These are phyloP conservation scores for Fusarium compactum DNA, from an alignment of 2,329 filamentous ascomycete species.

Conservation along the genomic window DNA sequence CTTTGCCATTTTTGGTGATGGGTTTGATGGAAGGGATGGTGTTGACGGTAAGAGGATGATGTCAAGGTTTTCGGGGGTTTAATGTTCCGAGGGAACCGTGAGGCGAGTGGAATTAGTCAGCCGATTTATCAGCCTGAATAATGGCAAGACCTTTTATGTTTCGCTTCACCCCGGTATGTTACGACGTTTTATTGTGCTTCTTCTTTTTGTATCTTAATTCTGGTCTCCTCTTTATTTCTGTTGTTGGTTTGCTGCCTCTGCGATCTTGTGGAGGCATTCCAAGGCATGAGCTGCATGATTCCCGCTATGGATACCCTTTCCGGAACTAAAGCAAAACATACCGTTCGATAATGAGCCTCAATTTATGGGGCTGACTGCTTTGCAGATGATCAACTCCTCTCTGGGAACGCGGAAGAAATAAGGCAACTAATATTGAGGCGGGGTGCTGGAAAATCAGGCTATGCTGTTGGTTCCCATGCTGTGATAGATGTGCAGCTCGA, in stretches of 20 bases:
- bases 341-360: not conserved
- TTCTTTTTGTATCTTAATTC: not conserved
- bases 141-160: not conserved
- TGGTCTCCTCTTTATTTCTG: not conserved
- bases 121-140: constrained; percentile 19
- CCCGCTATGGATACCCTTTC: constrained; percentile 17
- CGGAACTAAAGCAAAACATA: not conserved
- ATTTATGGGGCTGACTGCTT: accelerated
- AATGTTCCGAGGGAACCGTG: constrained; percentile 6
- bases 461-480: constrained; percentile 12
- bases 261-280: too few relatives aligned
- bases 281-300: not conserved
- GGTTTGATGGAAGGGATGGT: not conserved
- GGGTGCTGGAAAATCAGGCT: constrained; percentile 3
- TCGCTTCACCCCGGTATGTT: not conserved
- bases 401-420: not conserved
- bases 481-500: constrained; percentile 6
- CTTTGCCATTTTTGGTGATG: constrained; percentile 48
- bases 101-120: constrained; percentile 7
- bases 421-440: constrained; percentile 12
- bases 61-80: constrained; percentile 23
- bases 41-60: constrained; percentile 9
- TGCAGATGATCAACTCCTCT: not conserved
- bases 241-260: not conserved
- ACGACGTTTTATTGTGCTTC: not conserved